Evolutionary conservation across 75 land plant genomes (phyloP).

Genomic region (Pinus taeda): DNA sequence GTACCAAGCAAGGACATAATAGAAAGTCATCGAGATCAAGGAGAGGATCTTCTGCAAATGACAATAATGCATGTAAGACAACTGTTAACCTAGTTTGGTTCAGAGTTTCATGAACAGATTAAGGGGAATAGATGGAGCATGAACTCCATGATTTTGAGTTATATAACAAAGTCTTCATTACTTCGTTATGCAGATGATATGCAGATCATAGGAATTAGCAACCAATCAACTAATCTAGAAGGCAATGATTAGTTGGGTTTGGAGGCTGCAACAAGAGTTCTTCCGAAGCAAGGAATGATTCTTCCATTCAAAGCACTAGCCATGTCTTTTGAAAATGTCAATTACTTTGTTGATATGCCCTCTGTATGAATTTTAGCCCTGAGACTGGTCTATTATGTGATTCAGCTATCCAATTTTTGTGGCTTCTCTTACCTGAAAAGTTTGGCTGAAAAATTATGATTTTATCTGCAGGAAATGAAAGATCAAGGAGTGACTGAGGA

Average conservation of each 20-base stretch:
- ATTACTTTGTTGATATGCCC: slow-evolving; percentile 41
- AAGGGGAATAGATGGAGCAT: not conserved
- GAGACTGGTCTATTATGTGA: not conserved
- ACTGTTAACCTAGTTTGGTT: not conserved
- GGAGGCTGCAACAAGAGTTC: not conserved
- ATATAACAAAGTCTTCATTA: not conserved
- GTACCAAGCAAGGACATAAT: slow-evolving; percentile 10
- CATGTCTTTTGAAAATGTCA: slow-evolving; percentile 19
- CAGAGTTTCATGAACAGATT: not conserved
- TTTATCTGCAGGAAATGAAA: slow-evolving; percentile 65
- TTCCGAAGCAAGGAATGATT: slow-evolving; percentile 24
- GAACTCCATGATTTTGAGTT: not conserved
- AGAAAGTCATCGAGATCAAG: not conserved
- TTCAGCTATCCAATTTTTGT: not conserved
- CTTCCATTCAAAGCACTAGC: slow-evolving; percentile 25
- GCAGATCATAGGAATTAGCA: slow-evolving; percentile 18
- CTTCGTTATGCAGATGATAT: not conserved
- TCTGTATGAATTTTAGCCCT: slow-evolving; percentile 11
- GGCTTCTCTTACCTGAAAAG: not conserved
- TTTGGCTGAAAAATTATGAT: slow-evolving; percentile 4
- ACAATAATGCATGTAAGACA: no score
- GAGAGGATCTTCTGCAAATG: not conserved
- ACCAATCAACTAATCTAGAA: slow-evolving; percentile 8
- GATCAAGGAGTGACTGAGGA: slow-evolving; percentile 71
- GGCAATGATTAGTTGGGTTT: not conserved